Evolutionary conservation across 768 basidiomycete species (phyloP).

Genomic region (Lepiota brunneoincarnata): DNA sequence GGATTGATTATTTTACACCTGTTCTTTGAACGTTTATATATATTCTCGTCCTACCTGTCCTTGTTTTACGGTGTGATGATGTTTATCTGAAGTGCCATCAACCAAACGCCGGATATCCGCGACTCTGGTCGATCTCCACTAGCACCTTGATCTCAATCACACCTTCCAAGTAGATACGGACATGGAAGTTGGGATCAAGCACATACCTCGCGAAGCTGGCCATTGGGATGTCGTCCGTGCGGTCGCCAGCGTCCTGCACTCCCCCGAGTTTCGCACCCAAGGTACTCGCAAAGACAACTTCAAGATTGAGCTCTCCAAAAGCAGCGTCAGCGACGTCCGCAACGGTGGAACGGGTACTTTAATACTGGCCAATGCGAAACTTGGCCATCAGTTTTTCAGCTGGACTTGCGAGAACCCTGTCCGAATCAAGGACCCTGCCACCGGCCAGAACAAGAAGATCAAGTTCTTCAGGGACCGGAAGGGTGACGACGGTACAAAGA

Average conservation of each 20-base stretch:
- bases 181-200: slow-evolving; percentile 37
- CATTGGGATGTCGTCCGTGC: slow-evolving; percentile 55
- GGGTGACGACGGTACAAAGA: slow-evolving; percentile 6
- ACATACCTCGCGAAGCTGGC: slow-evolving; percentile 40
- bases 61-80: neutral
- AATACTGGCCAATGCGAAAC: slow-evolving; percentile 31
- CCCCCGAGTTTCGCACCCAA: slow-evolving; percentile 42
- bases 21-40: neutral
- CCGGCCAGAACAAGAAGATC: slow-evolving; percentile 29
- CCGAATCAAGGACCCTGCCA: slow-evolving; percentile 28
- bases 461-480: slow-evolving; percentile 23
- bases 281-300: slow-evolving; percentile 54
- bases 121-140: neutral
- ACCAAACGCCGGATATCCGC: neutral
- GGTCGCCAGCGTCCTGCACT: slow-evolving; percentile 58
- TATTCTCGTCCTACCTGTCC: neutral
- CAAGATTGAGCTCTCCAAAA: slow-evolving; percentile 48
- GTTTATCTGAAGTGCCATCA: neutral
- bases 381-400: slow-evolving; percentile 46
- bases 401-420: slow-evolving; percentile 42
- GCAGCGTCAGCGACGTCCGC: slow-evolving; percentile 43
- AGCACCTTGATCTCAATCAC: slow-evolving; percentile 2
- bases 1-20: slow-evolving; percentile 1
- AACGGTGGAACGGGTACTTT: slow-evolving; percentile 53
- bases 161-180: slow-evolving; percentile 9